Conservation (phyloP, 2,329 filamentous ascomycete genomes). For the Penicillium decumbens region DNA sequence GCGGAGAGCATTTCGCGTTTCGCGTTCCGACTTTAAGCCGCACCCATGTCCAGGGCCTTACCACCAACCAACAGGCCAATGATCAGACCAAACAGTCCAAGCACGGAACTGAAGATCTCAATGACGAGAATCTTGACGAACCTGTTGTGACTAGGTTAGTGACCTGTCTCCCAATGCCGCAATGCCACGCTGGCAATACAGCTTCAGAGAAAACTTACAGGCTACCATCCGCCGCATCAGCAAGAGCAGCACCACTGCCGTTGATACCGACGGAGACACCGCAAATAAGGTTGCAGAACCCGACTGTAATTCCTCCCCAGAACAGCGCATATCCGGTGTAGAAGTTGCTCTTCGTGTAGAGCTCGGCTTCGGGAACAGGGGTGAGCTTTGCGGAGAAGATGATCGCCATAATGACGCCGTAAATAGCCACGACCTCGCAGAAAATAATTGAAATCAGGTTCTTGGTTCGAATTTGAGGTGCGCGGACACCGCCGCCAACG, state of each 20-base stretch:
- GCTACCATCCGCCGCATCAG: constrained; percentile 86
- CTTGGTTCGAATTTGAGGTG: constrained; percentile 96
- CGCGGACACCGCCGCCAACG: constrained; percentile 91
- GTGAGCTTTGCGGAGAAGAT: constrained; percentile 89
- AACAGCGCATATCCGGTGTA: constrained; percentile 95
- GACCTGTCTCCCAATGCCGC: background rate
- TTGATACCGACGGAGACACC: constrained; percentile 97
- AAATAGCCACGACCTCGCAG: constrained; percentile 99
- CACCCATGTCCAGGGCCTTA: constrained; percentile 70
- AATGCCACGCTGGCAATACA: background rate
- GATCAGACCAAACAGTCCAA: constrained; percentile 94
- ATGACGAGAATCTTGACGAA: constrained; percentile 99
- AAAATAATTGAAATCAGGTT: constrained; percentile 99
- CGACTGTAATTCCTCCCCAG: constrained; percentile 92
- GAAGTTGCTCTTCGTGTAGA: constrained; percentile 74
- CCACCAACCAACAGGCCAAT: constrained; percentile 82
- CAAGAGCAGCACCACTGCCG: constrained; percentile 89
- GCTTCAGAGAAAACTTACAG: constrained; percentile 59
- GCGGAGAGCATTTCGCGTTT: background rate
- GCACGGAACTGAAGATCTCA: constrained; percentile 97
- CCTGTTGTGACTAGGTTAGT: constrained; percentile 45
- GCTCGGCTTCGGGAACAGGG: constrained; percentile 57
- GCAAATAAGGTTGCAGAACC: constrained; percentile 91
- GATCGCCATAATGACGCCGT: constrained; percentile 99
- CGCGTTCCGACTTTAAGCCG: constrained; percentile 15